phyloP scores from a whole-genome alignment of 108 stramenopile species.

The Skeletonema grethae region DNA sequence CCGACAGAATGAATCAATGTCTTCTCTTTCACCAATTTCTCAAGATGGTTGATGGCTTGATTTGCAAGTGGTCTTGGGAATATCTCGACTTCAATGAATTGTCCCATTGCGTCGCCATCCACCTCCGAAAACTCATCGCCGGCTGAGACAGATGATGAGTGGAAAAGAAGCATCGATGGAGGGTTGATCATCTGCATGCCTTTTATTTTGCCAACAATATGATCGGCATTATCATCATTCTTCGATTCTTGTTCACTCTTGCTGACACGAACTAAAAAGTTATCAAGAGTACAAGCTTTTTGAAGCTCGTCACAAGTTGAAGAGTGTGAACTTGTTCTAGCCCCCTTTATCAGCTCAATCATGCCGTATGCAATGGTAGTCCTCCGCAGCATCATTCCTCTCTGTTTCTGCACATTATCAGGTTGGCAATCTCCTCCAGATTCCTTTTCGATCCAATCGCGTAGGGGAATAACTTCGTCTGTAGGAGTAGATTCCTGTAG shows the following conservation, averaged over 20 bases:
- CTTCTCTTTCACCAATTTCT: constrained; percentile 8
- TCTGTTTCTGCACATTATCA: constrained; percentile 6
- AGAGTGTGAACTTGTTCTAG: constrained; percentile 1
- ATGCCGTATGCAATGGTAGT: constrained; percentile 1
- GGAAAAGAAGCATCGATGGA: neutral
- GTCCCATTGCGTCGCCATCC: neutral
- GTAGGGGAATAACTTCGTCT: constrained; percentile 1
- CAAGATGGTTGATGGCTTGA: neutral
- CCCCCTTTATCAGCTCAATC: neutral
- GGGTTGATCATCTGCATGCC: constrained; percentile 6
- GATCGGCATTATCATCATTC: neutral
- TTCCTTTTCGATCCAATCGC: constrained; percentile 10
- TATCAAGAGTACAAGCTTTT: constrained; percentile 1
- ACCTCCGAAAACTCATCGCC: neutral
- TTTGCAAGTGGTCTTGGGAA: constrained; percentile 3
- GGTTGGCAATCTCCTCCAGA: neutral
- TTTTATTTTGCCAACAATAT: neutral
- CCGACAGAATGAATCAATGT: constrained; percentile 16
- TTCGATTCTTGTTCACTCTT: neutral
- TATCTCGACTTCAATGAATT: constrained; percentile 4
- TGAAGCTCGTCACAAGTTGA: neutral
- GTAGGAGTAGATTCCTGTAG: neutral
- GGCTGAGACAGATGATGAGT: neutral
- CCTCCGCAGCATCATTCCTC: constrained; percentile 6
- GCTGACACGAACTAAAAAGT: constrained; percentile 5